Evolutionary conservation across 1,284 basidiomycete genomes (phyloP), one percentile per base, ranked within the genome.

Genomic region (Xerocomus amazonicus): DNA sequence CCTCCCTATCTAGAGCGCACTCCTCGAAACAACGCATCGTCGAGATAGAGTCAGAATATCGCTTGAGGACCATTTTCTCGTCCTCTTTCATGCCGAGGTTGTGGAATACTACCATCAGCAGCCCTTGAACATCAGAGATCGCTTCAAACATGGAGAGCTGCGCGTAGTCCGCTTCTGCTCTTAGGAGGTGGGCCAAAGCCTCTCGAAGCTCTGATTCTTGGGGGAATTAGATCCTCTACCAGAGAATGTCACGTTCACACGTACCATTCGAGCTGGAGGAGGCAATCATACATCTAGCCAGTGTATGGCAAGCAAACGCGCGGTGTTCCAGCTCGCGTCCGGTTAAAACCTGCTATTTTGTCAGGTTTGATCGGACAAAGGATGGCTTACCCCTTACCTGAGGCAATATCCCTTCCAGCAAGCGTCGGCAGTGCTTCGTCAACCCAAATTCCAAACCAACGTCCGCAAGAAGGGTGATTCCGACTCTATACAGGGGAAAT

Each of bases 331-430:
- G 61, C 56, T 91, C 86, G 45, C 80, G 75, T 3, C 85, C 87
- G 47, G 70, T 73, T 47, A 90, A 79, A 32, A 91, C 68, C 87
- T 90, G 52, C 48, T 23, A 17, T 13, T 33, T 31, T 4, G 16
- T 51, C 43, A 54, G 26, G 6, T 28, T 42, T 2, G 17, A 35
- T 19, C 29, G 8, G 50, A 33, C 19, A 39, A 27, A 48, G 28
- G 16, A 38, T 41, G 23, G 28, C 32, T 8, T 27, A 38, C 9
- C 40, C 48, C 69, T 51, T 51, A 84, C 88, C 72, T 90, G 89
- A 26, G 89, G 87, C 75, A 91, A 77, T 41, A 90, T 79, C 55
- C 87, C 87, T 45, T 89, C 83, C 38, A 91, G 59, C 47, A 90
- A 74, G 49, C 73, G 76, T 54, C 70, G 74, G 53, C 79, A 81